These are phyloP conservation scores for Aspergillus indologenus DNA, from an alignment of 495 filamentous ascomycete genomes.

Conservation along the genomic window DNA sequence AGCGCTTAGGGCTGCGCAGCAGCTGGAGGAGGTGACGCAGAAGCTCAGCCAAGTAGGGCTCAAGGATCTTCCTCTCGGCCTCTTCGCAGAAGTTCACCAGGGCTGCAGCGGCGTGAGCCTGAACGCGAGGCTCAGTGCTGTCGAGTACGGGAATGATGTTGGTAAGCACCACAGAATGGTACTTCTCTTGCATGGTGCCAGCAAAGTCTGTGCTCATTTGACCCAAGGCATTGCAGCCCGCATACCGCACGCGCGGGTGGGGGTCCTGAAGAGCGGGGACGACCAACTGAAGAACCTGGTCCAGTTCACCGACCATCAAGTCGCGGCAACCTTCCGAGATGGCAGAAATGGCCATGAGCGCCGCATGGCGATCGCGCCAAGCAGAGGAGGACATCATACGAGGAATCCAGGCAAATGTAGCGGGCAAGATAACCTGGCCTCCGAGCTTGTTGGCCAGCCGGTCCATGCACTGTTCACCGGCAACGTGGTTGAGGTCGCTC, in stretches of 20 bases:
- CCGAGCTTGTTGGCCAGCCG: slow-evolving; percentile 96
- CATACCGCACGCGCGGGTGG: slow-evolving; percentile 94
- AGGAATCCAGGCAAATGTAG: slow-evolving; percentile 96
- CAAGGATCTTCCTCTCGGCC: slow-evolving; percentile 85
- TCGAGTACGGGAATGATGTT: slow-evolving; percentile 92
- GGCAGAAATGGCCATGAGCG: slow-evolving; percentile 98
- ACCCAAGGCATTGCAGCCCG: slow-evolving; percentile 96
- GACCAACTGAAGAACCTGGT: slow-evolving; percentile 89
- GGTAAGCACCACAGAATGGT: slow-evolving; percentile 77
- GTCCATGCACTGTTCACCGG: slow-evolving; percentile 98
- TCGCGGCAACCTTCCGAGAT: slow-evolving; percentile 98
- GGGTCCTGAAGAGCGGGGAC: slow-evolving; percentile 87
- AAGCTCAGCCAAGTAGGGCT: slow-evolving; percentile 90
- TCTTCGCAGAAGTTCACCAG: slow-evolving; percentile 99
- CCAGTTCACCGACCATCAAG: slow-evolving; percentile 90
- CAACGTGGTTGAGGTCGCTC: slow-evolving; percentile 96
- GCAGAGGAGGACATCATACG: slow-evolving; percentile 93
- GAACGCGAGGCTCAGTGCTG: slow-evolving; percentile 87
- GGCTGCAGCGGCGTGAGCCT: slow-evolving; percentile 94
- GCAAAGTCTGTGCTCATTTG: slow-evolving; percentile 99
- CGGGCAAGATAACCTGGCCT: slow-evolving; percentile 76
- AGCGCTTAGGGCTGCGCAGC: slow-evolving; percentile 84
- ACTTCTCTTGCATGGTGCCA: slow-evolving; percentile 96
- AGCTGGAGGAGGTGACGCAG: slow-evolving; percentile 78
- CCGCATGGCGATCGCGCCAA: slow-evolving; percentile 95